These are phyloP conservation scores for Talaromyces nanjingensis DNA, from an alignment of 495 filamentous ascomycete genomes.

Conservation along the genomic window DNA sequence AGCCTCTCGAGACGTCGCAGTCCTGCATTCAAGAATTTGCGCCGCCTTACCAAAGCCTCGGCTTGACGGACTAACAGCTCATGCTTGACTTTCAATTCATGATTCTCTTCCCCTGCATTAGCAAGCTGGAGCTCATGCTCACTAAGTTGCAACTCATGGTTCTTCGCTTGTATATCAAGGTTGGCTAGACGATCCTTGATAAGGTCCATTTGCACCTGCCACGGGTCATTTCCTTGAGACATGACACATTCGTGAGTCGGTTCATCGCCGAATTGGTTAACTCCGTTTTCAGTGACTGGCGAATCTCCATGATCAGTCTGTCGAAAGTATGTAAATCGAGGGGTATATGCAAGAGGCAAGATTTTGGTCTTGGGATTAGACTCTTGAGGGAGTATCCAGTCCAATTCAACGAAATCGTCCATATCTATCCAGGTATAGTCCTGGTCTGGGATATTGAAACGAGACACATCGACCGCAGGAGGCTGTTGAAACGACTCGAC, in stretches of 20 bases:
- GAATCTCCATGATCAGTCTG: slow-evolving; percentile 84
- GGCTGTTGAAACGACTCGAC: slow-evolving; percentile 51
- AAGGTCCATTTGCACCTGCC: slow-evolving; percentile 78
- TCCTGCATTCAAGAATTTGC: slow-evolving; percentile 69
- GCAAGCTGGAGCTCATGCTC: slow-evolving; percentile 59
- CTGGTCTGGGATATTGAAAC: slow-evolving; percentile 89
- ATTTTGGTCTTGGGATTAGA: slow-evolving; percentile 91
- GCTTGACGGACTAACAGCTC: slow-evolving; percentile 64
- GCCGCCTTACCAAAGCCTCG: slow-evolving; percentile 62
- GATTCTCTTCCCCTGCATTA: slow-evolving; percentile 44
- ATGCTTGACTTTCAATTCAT: slow-evolving; percentile 51
- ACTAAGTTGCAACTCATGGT: slow-evolving; percentile 58
- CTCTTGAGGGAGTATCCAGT: slow-evolving; percentile 89
- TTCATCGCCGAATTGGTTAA: slow-evolving; percentile 85
- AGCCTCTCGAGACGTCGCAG: slow-evolving; percentile 57
- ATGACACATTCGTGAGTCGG: slow-evolving; percentile 91
- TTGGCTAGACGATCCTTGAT: slow-evolving; percentile 73
- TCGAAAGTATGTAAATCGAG: slow-evolving; percentile 92
- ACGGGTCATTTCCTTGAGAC: slow-evolving; percentile 87
- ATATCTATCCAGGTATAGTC: slow-evolving; percentile 96
- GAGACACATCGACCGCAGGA: slow-evolving; percentile 63
- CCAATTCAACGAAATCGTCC: slow-evolving; percentile 97
- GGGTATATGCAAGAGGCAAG: slow-evolving; percentile 82
- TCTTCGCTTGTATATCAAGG: slow-evolving; percentile 66
- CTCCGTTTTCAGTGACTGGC: slow-evolving; percentile 61